Base-by-base conservation (phyloP, 805 yeast genomes). In the Vanderwaltozyma verrucispora region DNA sequence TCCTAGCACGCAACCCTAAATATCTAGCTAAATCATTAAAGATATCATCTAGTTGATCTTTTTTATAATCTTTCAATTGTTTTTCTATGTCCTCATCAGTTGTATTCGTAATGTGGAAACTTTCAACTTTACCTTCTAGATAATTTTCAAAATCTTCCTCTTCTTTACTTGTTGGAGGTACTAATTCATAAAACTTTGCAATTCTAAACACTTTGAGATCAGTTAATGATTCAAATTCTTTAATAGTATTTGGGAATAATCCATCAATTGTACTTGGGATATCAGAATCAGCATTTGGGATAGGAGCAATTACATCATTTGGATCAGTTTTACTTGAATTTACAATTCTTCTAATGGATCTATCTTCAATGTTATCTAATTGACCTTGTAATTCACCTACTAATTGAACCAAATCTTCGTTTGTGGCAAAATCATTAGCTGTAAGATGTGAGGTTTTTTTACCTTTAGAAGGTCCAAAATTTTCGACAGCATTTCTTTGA, bases 361-460 rank as follows among this genome's bases (percentile, higher is more conserved):
- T 71, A 47, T 83, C 84, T 53, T 88, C 97, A 25, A 82, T 56
- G 18, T 71, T 65, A 37, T 83, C 88, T 51, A 88, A 68, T 60
- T 88, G 96, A 8, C 84, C 83, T 60, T 88, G 96, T 39, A 88
- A 63, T 58, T 88, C 97, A 10, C 84, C 85, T 12, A 87, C 96
- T 32, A 88, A 66, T 53, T 85, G 89, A 3, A 82, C 82, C 11
- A 88, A 63, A 53, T 89, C 97, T 40, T 83, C 94, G 47, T 84
- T 80, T 3, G 89, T 76, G 27, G 78, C 84, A 45, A 69, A 78
- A 44, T 80, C 85, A 1, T 74, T 54, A 41, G 74, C 80, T 4
- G 49, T 36, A 53, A 45, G 38, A n/a, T 43, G 19, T 16, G 32
- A 24, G 5, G 35, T 27, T 27, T 32, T 20, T 43, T 28, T 13